Evolutionary conservation across 2,329 filamentous ascomycete genomes (phyloP), one percentile per base, ranked within the genome.

Genomic region (Pseudopithomyces maydicus): DNA sequence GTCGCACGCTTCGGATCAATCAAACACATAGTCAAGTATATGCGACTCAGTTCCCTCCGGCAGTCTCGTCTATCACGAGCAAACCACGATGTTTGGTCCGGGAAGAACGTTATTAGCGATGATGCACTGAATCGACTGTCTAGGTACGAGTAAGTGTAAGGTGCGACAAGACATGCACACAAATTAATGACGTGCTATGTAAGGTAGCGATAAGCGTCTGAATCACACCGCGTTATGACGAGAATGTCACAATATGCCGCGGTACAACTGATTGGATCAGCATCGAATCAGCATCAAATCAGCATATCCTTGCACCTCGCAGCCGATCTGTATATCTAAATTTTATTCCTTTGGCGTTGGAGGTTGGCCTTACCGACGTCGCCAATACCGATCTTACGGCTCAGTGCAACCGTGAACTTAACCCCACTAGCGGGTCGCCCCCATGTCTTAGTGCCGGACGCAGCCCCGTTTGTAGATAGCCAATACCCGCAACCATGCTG

Each of bases 371-470:
- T 6, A 22, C 17, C 19, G 41, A 11, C 15, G 19, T 12, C 14
- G n/a, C 6, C 12, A 12, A 7, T 19, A 26, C 45, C 17, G 20
- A 49, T 49, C 47, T n/a, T 19, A 22, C 47, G 35, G 47, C 47
- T n/a, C 33, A 33, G 23, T 7, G 38, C 48, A 42, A 20, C 38
- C 22, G 20, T 15, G 35, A 51, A 42, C 36, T 35, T 42, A n/a
- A 51, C 48, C 48, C 48, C 48, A 29, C 48, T 17, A 20, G 15
- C 26, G 48, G 48, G 38, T 35, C 23, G n/a, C 38, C 38, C 15
- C 33, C 19, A 38, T 15, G 33, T 17, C 5, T 43, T 51, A 51
- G 48, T 29, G 48, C 38, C 48, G 48, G 48, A 35, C 33, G 17
- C 38, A 51, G 17, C 26, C 10, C 48, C 38, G n/a, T 51, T 51